A percentile compares a stretch with the other conserved stretches of the same genome.
These are phyloP conservation scores for Boletus subcaerulescens DNA, from an alignment of 768 basidiomycete species.

Conservation along the genomic window DNA sequence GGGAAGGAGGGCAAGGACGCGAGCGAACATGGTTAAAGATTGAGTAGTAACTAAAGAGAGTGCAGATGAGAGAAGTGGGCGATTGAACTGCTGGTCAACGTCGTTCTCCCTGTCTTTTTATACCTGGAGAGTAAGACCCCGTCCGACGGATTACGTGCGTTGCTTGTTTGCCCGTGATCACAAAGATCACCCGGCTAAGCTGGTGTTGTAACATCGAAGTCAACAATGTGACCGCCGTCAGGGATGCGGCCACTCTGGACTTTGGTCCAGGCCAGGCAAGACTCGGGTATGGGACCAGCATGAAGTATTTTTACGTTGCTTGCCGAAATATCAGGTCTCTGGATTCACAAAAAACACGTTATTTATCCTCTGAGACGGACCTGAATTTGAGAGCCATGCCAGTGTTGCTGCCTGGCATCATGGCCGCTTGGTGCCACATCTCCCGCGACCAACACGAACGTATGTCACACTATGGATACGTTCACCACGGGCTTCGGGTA, in stretches of 20 bases:
- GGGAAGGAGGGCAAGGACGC: conserved; percentile 15
- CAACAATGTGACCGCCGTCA: background rate
- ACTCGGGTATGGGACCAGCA: background rate
- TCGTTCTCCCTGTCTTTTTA: background rate
- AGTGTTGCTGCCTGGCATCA: too few relatives aligned
- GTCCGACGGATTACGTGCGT: conserved; percentile 2
- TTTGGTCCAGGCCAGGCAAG: background rate
- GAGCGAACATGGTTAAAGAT: conserved; percentile 13
- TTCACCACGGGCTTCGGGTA: too few relatives aligned
- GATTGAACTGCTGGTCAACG: background rate
- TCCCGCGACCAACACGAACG: too few relatives aligned
- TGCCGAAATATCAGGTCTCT: background rate
- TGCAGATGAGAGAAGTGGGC: background rate
- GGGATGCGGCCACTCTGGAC: background rate
- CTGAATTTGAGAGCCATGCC: background rate
- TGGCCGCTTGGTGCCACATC: too few relatives aligned
- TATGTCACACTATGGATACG: too few relatives aligned
- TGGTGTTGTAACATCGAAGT: conserved; percentile 3
- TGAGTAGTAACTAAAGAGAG: background rate
- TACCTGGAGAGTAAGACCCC: conserved; percentile 8
- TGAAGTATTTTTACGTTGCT: background rate
- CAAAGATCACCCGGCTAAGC: background rate
- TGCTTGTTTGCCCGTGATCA: background rate
- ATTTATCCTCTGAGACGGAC: background rate
- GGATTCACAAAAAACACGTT: background rate